Percentiles rank a stretch among this genome's conserved stretches.
phyloP scores from a whole-genome alignment of 2,329 filamentous ascomycete species.

The Diaporthe vaccinii region DNA sequence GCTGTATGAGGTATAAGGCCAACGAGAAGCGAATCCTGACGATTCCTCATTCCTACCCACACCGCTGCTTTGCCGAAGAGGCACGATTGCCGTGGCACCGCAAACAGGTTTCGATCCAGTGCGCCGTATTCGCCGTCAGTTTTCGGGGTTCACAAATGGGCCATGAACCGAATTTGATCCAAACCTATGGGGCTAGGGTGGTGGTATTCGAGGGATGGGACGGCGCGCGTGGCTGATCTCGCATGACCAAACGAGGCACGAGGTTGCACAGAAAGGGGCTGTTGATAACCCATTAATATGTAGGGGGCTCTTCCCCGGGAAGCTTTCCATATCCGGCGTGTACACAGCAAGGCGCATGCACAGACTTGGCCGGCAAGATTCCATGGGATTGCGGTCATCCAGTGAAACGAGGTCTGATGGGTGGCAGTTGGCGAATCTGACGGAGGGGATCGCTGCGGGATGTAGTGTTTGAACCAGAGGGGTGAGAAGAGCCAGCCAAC shows the following conservation, averaged over 20 bases:
- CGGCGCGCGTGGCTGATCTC: conserved; percentile 37
- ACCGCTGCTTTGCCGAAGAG: conserved; percentile 41
- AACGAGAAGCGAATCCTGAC: conserved; percentile 34
- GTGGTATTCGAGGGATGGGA: conserved; percentile 31
- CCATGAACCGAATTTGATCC: conserved; percentile 29
- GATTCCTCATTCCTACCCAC: conserved; percentile 31
- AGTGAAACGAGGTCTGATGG: background rate
- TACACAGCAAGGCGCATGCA: conserved; percentile 27
- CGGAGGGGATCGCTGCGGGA: conserved; percentile 14
- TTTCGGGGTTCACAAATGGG: conserved; percentile 32
- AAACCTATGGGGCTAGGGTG: conserved; percentile 33
- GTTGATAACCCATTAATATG: conserved; percentile 10
- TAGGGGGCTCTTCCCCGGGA: conserved; percentile 14
- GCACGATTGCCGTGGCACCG: conserved; percentile 38
- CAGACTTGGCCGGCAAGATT: conserved; percentile 19
- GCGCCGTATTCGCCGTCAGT: conserved; percentile 17
- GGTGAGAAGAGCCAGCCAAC: background rate
- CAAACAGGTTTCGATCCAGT: conserved; percentile 37
- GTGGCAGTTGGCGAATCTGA: conserved; percentile 19
- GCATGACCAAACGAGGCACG: conserved; percentile 35
- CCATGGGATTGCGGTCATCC: conserved; percentile 22
- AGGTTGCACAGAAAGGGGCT: conserved; percentile 29
- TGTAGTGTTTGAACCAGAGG: background rate
- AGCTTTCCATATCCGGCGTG: conserved; percentile 10
- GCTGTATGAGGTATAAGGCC: conserved; percentile 28